Evolutionary conservation across 768 basidiomycete species (phyloP), one percentile per base, ranked within the genome.

Genomic region (Dioszegia aurantiaca): DNA sequence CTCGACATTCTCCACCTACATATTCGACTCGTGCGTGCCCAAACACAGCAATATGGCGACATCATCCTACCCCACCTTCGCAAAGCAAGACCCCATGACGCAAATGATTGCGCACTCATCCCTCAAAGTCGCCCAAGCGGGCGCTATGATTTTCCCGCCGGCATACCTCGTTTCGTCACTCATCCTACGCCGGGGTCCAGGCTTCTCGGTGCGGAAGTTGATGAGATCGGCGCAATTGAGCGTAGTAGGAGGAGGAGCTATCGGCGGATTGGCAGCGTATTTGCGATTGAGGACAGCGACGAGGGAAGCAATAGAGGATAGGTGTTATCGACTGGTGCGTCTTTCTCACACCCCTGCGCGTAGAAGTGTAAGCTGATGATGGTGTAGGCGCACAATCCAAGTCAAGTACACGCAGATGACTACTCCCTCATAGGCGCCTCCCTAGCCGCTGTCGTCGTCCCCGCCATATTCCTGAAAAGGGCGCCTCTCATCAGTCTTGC

Each of bases 371-470:
- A 19, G 21, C 17, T 16, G 48, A 52, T 56, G 28, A 60, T 47
- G 43, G 16, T 24, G 17, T 51, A 70, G 69, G 31, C 43, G 31
- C 36, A 62, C 44, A 68, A 64, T 44, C 43, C 58, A 2, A 36
- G 41, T 26, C 75, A 77, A 55, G 54, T 73, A 10, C 63, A 65
- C 24, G 59, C 66, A 12, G 73, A 77, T 48, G 75, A 77, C 33
- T 77, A 70, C 28, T 70, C 71, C 1, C 47, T 77, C n/a, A 77
- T 77, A 37, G 73, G 73, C 27, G 65, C 69, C 27, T 33, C 60
- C 3, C 58, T 73, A 1, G 47, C 58, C 2, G 70, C 61, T 21
- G 40, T 77, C 16, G 27, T 77, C 52, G 54, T 67, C 16, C 73
- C 75, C 10, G 69, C 75, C 11, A 21, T 75, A 9, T 65, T 77